A percentile compares a stretch with the other conserved stretches of the same genome.
These are phyloP conservation scores for Plectosphaerella sp. DNA, from an alignment of 2,329 filamentous ascomycete genomes.

Conservation along the genomic window DNA sequence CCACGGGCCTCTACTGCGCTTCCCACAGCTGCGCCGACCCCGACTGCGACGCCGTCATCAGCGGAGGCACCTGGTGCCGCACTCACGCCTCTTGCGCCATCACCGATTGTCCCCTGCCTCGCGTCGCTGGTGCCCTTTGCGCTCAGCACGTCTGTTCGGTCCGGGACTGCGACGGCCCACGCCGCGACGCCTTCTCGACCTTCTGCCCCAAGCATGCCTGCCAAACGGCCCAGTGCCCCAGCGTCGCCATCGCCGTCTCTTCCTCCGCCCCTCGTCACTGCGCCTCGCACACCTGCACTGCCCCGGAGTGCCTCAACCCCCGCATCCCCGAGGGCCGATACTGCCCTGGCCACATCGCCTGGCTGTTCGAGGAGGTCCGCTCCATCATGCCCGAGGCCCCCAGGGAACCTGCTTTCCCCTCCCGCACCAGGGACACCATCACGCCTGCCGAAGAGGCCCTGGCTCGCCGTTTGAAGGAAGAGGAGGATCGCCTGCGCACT, in stretches of 20 bases:
- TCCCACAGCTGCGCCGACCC: constrained; percentile 10
- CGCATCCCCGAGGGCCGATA: neutral
- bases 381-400: neutral
- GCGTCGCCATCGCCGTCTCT: constrained; percentile 1
- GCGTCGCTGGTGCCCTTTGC: constrained; percentile 6
- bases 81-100: constrained; percentile 13
- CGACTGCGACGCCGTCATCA: constrained; percentile 11
- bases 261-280: constrained; percentile 3
- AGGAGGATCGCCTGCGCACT: constrained; percentile 4
- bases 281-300: constrained; percentile 8
- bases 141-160: constrained; percentile 7
- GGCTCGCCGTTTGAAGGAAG: constrained; percentile 7
- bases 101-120: neutral
- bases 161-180: neutral
- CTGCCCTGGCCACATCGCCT: constrained; percentile 7
- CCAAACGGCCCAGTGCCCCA: constrained; percentile 5
- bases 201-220: constrained; percentile 10
- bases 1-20: constrained; percentile 9
- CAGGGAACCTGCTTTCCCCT: neutral
- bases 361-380: neutral
- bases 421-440: neutral
- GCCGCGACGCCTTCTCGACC: neutral
- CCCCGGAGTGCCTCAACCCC: constrained; percentile 3
- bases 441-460: constrained; percentile 11
- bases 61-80: constrained; percentile 11